Evolutionary conservation across 257 asterid genomes (phyloP).

Genomic region (Orobanche coerulescens): DNA sequence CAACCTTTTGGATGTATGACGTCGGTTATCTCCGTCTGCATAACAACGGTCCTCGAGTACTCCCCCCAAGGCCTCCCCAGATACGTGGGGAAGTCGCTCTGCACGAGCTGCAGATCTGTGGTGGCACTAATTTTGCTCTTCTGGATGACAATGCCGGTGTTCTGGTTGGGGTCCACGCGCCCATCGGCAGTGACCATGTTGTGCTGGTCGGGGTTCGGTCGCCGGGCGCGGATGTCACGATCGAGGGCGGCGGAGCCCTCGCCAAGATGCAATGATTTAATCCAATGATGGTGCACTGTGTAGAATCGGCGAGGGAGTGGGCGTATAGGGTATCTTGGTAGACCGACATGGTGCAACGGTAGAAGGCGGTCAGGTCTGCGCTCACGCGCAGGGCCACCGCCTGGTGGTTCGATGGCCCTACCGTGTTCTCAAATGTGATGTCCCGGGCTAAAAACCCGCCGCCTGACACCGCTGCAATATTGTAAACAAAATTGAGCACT

Average conservation of each 20-base stretch:
- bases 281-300: constrained; percentile 70
- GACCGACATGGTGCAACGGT: background rate
- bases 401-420: background rate
- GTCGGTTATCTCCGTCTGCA: constrained; percentile 43
- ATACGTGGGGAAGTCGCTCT: constrained; percentile 21
- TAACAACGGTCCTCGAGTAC: constrained; percentile 51
- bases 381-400: background rate
- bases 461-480: background rate
- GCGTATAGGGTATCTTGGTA: background rate
- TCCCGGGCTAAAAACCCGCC: background rate
- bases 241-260: constrained; percentile 69
- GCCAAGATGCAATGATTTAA: constrained; percentile 74
- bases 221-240: constrained; percentile 55
- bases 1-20: constrained; percentile 9
- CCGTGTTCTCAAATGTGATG: background rate
- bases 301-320: too few relatives aligned
- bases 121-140: constrained; percentile 34
- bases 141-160: constrained; percentile 67
- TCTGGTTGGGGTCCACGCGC: constrained; percentile 46
- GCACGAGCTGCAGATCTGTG: constrained; percentile 28
- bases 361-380: background rate
- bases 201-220: constrained; percentile 50
- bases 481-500: too few relatives aligned
- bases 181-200: constrained; percentile 69
- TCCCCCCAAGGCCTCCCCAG: constrained; percentile 59